Evolutionary conservation across 371 early-diverging fungal genomes (phyloP), one percentile per base, ranked within the genome.

Genomic region (Rozella allomycis): DNA sequence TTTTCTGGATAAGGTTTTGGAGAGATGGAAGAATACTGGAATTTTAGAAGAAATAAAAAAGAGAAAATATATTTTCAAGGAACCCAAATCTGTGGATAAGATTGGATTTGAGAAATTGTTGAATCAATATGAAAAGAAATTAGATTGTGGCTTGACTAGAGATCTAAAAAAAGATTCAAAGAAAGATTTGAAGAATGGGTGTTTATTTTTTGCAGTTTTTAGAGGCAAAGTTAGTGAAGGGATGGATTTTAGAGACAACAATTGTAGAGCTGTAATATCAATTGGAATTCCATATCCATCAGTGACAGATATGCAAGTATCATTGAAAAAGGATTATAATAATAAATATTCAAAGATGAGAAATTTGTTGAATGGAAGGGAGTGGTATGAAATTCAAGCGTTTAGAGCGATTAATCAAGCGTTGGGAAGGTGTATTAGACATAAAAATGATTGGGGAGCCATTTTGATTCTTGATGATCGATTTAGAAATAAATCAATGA

Each of bases 191-290:
- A 26, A 12, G 25, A 22, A 25, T 5, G 40, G 41, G 20, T 31
- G 39, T 13, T 31, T 51, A 3, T 30, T 63, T 11, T 27, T 66
- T 12, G 52, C 57, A 31, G 60, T 68, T 0, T 54, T 48, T 31
- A 30, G 67, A 14, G 69, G 67, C 0, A 64, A 61, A 40, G 54
- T 61, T 34, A 44, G 52, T 32, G 70, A 69, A 39, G 70, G 70
- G 5, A 56, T 65, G n/a, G 59, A 69, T 37, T 69, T 69, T 38
- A 47, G 41, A 32, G 62, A 68, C 39, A 37, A 46, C 8, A 43
- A 40, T 17, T 54, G 61, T 4, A 39, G 69, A 14, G 60, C 58
- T 0, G 58, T 69, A 17, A 29, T 69, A 25, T 30, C 42, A 8
- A 36, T 69, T 14, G 65, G 70, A 1, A 48, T 69, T 34, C 70